Percentiles rank a stretch among this genome's conserved stretches.
phyloP scores from a whole-genome alignment of 2,329 filamentous ascomycete species.

The Aureobasidium subglaciale region DNA sequence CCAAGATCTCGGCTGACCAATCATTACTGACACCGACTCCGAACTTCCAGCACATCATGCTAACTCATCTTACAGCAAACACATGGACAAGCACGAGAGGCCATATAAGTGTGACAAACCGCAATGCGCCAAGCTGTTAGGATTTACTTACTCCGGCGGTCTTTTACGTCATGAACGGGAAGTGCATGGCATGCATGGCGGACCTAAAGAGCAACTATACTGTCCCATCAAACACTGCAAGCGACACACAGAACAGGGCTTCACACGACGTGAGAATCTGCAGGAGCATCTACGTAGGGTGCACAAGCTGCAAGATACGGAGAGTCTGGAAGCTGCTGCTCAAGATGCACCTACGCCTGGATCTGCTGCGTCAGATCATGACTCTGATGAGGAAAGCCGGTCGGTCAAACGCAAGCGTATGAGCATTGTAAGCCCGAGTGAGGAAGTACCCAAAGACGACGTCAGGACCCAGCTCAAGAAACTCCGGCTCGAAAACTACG shows the following conservation, averaged over 20 bases:
- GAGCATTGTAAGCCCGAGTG: constrained; percentile 2
- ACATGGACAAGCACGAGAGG: constrained; percentile 96
- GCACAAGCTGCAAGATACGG: constrained; percentile 42
- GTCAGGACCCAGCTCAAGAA: constrained; percentile 33
- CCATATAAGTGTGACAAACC: constrained; percentile 78
- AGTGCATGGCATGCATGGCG: constrained; percentile 84
- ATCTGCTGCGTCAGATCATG: constrained; percentile 17
- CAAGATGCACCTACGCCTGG: constrained; percentile 17
- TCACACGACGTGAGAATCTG: constrained; percentile 87
- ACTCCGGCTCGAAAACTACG: constrained; percentile 32
- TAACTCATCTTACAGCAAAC: constrained; percentile 57
- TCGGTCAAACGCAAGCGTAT: constrained; percentile 9
- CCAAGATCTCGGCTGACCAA: neutral
- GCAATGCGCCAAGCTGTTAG: constrained; percentile 85
- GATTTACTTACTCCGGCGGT: constrained; percentile 92
- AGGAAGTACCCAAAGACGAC: constrained; percentile 21
- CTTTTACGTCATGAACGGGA: constrained; percentile 85
- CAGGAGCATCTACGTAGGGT: constrained; percentile 88
- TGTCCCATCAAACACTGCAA: constrained; percentile 78
- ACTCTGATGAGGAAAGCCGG: constrained; percentile 9
- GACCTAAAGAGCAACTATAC: constrained; percentile 77
- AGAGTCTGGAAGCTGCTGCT: constrained; percentile 7
- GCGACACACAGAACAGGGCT: constrained; percentile 70
- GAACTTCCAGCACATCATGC: constrained; percentile 10
- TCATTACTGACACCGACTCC: neutral